Percentiles rank a stretch among this genome's conserved stretches.
Conservation (phyloP, 1,284 basidiomycete genomes). For the Apiotrichum mycotoxinovorans region DNA sequence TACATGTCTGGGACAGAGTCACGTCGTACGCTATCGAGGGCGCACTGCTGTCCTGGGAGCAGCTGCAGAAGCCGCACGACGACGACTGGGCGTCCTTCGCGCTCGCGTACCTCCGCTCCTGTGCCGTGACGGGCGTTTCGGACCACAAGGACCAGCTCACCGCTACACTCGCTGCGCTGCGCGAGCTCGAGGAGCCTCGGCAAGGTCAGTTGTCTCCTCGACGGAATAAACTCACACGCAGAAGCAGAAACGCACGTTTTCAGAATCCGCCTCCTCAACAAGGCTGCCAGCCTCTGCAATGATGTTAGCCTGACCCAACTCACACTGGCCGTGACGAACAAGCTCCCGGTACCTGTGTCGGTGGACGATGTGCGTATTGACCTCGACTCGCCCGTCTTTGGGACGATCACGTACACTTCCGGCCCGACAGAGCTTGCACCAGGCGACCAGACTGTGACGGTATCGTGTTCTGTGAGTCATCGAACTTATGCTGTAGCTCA, state of each 20-base stretch:
- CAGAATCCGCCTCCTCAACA: slow-evolving; percentile 12
- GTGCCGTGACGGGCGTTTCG: slow-evolving; percentile 13
- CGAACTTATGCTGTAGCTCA: not conserved
- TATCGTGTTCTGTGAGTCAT: slow-evolving; percentile 35
- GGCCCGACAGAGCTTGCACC: slow-evolving; percentile 25
- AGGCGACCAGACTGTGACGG: slow-evolving; percentile 31
- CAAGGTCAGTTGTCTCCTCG: slow-evolving; percentile 17
- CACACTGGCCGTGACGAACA: slow-evolving; percentile 31
- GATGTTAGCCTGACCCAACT: slow-evolving; percentile 30
- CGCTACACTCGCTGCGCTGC: slow-evolving; percentile 21
- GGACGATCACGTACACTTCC: slow-evolving; percentile 31
- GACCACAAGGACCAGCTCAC: slow-evolving; percentile 12
- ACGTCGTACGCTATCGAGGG: slow-evolving; percentile 34
- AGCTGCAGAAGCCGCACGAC: slow-evolving; percentile 26
- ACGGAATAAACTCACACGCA: not conserved
- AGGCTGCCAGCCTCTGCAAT: slow-evolving; percentile 17
- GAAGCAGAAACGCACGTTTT: slow-evolving; percentile 9
- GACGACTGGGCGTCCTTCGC: slow-evolving; percentile 41
- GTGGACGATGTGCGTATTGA: slow-evolving; percentile 32
- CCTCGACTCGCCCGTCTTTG: slow-evolving; percentile 28
- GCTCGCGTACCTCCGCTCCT: slow-evolving; percentile 40
- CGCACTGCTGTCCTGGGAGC: slow-evolving; percentile 29
- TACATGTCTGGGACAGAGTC: slow-evolving; percentile 39
- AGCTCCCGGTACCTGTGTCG: slow-evolving; percentile 25
- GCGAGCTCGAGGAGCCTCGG: slow-evolving; percentile 12